These are phyloP conservation scores for Hamamelis virginiana DNA, from an alignment of 164 flowering plant species.

Conservation along the genomic window DNA sequence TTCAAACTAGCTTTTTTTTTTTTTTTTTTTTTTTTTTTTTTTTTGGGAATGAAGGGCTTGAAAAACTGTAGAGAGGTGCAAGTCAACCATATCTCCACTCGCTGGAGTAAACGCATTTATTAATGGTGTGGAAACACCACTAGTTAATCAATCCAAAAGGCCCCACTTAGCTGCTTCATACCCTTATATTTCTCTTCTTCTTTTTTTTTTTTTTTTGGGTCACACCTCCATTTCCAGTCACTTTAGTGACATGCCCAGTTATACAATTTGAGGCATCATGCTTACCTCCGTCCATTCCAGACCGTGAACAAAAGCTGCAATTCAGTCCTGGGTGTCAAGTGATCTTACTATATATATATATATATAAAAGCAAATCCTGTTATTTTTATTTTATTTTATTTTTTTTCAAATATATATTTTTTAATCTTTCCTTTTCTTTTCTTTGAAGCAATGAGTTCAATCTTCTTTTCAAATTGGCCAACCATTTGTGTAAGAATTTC, in stretches of 20 bases:
- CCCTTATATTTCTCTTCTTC: slow-evolving; percentile 19
- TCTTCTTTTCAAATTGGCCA: no score
- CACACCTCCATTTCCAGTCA: slow-evolving; percentile 78
- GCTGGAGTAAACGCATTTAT: slow-evolving; percentile 26
- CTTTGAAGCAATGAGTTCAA: no score
- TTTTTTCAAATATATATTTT: no score
- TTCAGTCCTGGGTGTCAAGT: slow-evolving; percentile 72
- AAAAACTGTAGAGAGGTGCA: slow-evolving; percentile 22
- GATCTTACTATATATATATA: no score
- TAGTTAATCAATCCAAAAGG: slow-evolving; percentile 24
- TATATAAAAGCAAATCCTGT: no score
- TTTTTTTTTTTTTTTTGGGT: no score
- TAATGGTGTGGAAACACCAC: slow-evolving; percentile 27
- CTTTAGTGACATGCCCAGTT: slow-evolving; percentile 63
- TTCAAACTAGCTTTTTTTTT: no score
- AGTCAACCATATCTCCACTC: slow-evolving; percentile 36
- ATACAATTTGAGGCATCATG: slow-evolving; percentile 81
- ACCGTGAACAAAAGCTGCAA: slow-evolving; percentile 52
- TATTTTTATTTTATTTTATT: no score
- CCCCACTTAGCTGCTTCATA: slow-evolving; percentile 36
- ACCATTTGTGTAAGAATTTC: no score
- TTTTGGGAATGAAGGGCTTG: slow-evolving; percentile 26
- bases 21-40: no score
- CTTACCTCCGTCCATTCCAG: slow-evolving; percentile 53
- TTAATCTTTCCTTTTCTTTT: no score